Percentiles rank a stretch among this genome's conserved stretches.
phyloP scores from a whole-genome alignment of 768 basidiomycete genomes.

The Termitomyces sp. region DNA sequence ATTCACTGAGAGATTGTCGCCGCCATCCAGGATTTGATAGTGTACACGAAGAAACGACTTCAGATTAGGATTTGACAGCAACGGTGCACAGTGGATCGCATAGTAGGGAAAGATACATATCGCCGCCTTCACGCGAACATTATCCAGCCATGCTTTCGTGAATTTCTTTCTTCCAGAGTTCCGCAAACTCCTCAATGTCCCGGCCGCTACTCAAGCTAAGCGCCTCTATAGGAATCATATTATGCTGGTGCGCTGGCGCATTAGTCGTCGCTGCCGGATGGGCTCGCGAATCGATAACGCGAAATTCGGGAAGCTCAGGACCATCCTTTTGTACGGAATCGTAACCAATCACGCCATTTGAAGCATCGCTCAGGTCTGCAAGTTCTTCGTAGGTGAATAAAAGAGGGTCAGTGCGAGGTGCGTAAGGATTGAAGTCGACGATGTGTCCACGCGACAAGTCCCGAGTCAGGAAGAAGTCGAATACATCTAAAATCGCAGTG shows the following conservation, averaged over 20 bases:
- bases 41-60: neutral
- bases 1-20: neutral
- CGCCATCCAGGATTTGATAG: neutral
- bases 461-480: constrained; percentile 86
- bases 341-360: neutral
- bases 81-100: neutral
- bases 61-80: neutral
- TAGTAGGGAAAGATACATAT: neutral
- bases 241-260: constrained; percentile 76
- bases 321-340: neutral
- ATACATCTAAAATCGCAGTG: constrained; percentile 50
- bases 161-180: constrained; percentile 57
- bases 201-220: constrained; percentile 74
- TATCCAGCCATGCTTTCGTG: constrained; percentile 23
- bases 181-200: constrained; percentile 69
- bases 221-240: constrained; percentile 90
- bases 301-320: constrained; percentile 36
- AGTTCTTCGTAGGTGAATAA: constrained; percentile 85
- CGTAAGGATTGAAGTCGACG: constrained; percentile 90
- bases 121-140: neutral
- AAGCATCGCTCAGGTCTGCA: constrained; percentile 27
- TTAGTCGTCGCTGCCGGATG: constrained; percentile 69
- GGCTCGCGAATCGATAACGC: constrained; percentile 67
- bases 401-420: constrained; percentile 80
- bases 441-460: constrained; percentile 74